Evolutionary conservation across 768 basidiomycete genomes (phyloP), one percentile per base, ranked within the genome.

Genomic region (Lentinula raphanica): DNA sequence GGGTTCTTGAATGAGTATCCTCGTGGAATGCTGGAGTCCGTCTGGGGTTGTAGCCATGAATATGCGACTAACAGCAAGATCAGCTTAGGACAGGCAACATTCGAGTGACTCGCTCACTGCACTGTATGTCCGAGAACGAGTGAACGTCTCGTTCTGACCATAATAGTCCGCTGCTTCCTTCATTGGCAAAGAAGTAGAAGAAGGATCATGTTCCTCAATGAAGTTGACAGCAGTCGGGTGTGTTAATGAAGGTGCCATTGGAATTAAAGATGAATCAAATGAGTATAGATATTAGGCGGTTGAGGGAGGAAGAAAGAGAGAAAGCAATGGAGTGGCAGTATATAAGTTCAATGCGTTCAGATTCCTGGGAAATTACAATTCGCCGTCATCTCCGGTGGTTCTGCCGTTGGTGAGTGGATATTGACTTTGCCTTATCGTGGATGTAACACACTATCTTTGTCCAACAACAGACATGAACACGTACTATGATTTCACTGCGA

Each of bases 41-140:
- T 65, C 85, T 87, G 9, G 89, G 88, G 62, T 83, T 82, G 69
- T 87, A 87, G 12, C 84, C 85, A 62, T 87, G 80, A n/a, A 86
- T 69, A 61, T 88, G 86, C 11, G 86, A 85, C 89, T 91, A 60
- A 12, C 58, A 63, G 64, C 65, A 38, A 42, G 8, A 31, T 39
- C 4, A 48, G 48, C 44, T 54, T 56, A 49, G 19, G 38, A 40
- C 27, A 56, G 60, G 54, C 65, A 56, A 62, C 56, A 54, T 31
- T 57, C 58, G 56, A 58, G 38, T 38, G 32, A 59, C 59, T 31
- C 15, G 72, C 87, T 63, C 73, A 94, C 94, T 60, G 85, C 84
- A 63, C 92, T 94, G 71, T 94, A 97, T 0, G 94, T 96, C 66
- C 94, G 79, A 17, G 88, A 85, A 64, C 93, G 87, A 68, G 86